phyloP scores from a whole-genome alignment of 1,139 yeast genomes.

The Zygosaccharomyces pseudobailii region DNA sequence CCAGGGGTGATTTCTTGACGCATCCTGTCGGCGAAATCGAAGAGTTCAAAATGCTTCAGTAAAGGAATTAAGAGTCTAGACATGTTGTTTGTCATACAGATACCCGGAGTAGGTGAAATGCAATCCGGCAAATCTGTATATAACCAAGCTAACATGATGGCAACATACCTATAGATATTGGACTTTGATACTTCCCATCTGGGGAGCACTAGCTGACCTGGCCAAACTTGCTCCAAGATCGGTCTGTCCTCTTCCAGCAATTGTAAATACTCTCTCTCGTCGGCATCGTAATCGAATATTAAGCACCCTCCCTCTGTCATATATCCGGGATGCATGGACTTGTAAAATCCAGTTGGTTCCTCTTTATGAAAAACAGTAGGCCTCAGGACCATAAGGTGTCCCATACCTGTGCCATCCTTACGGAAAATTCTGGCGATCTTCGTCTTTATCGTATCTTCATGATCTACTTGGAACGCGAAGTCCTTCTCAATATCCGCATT shows the following conservation, averaged over 20 bases:
- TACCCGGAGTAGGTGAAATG: slow-evolving; percentile 88
- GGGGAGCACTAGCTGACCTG: slow-evolving; percentile 86
- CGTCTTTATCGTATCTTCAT: slow-evolving; percentile 48
- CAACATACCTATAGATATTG: slow-evolving; percentile 43
- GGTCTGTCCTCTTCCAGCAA: slow-evolving; percentile 44
- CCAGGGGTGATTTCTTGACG: slow-evolving; percentile 43
- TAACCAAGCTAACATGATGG: slow-evolving; percentile 63
- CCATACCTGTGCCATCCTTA: slow-evolving; percentile 26
- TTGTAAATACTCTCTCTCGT: slow-evolving; percentile 41
- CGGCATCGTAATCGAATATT: slow-evolving; percentile 60
- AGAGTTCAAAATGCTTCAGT: slow-evolving; percentile 37
- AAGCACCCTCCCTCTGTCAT: slow-evolving; percentile 80
- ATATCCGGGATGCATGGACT: slow-evolving; percentile 77
- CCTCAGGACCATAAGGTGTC: slow-evolving; percentile 63
- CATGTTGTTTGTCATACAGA: slow-evolving; percentile 67
- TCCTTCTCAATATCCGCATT: slow-evolving; percentile 82
- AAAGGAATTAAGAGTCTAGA: slow-evolving; percentile 38
- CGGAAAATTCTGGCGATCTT: slow-evolving; percentile 57
- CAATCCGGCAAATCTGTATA: slow-evolving; percentile 90
- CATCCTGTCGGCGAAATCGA: slow-evolving; percentile 43
- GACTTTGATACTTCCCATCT: slow-evolving; percentile 60
- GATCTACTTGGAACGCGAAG: slow-evolving; percentile 73
- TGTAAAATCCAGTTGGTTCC: slow-evolving; percentile 59
- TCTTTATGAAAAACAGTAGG: slow-evolving; percentile 71
- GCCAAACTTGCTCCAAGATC: slow-evolving; percentile 65